Percentiles rank a stretch among this genome's conserved stretches.
Evolutionary conservation across 805 yeast species (phyloP).

Genomic region (Hagleromyces aurorensis): DNA sequence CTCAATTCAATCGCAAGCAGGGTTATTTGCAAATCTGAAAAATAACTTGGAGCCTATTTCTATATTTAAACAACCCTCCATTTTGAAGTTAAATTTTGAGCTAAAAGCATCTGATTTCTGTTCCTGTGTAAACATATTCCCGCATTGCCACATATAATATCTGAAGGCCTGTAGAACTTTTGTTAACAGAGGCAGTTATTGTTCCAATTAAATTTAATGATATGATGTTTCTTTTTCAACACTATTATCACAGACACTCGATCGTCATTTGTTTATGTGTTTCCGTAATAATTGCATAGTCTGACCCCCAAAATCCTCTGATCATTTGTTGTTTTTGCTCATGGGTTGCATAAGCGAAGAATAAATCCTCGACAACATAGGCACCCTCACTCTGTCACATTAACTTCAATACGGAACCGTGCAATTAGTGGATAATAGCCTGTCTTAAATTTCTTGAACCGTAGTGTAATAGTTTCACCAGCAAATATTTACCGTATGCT

Average conservation of each 20-base stretch:
- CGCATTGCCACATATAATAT: constrained; percentile 93
- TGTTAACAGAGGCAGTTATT: constrained; percentile 83
- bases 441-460: constrained; percentile 80
- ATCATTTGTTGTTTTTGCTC: constrained; percentile 87
- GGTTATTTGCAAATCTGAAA: too few relatives aligned
- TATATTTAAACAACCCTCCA: too few relatives aligned
- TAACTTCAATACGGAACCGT: constrained; percentile 82
- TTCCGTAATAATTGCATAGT: constrained; percentile 83
- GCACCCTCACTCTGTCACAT: constrained; percentile 99
- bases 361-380: constrained; percentile 90
- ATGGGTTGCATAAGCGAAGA: constrained; percentile 71
- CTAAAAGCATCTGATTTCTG: too few relatives aligned
- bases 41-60: too few relatives aligned
- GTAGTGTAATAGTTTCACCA: constrained; percentile 84
- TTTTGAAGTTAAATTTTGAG: too few relatives aligned
- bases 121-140: constrained; percentile 71
- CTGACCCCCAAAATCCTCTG: constrained; percentile 95
- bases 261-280: constrained; percentile 56
- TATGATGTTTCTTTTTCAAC: constrained; percentile 72
- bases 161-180: constrained; percentile 95
- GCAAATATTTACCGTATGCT: constrained; percentile 85
- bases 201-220: constrained; percentile 72
- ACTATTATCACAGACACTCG: constrained; percentile 48
- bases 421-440: constrained; percentile 70
- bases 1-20: too few relatives aligned